phyloP scores from a whole-genome alignment of 768 basidiomycete species.

The Fomitopsis pulvina region DNA sequence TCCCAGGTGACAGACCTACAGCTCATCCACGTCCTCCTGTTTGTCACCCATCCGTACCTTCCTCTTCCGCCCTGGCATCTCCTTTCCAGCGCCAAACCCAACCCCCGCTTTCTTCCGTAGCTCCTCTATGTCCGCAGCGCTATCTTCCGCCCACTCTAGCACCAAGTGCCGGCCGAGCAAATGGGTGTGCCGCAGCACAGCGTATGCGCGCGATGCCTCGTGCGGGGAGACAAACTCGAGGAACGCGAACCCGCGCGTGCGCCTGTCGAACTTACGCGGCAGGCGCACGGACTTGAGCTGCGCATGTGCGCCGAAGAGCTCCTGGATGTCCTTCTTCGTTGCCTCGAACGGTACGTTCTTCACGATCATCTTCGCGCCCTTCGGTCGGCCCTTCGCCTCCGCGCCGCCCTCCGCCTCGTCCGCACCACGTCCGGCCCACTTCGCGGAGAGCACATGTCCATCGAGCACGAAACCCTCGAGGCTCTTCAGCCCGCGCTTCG shows the following conservation, averaged over 20 bases:
- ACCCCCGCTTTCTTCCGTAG: conserved; percentile 77
- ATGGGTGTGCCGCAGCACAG: conserved; percentile 87
- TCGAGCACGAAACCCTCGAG: conserved; percentile 82
- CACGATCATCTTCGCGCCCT: conserved; percentile 92
- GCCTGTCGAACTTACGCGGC: conserved; percentile 85
- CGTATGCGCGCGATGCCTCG: conserved; percentile 87
- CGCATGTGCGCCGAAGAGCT: conserved; percentile 84
- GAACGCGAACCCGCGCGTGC: conserved; percentile 93
- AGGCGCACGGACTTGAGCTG: conserved; percentile 91
- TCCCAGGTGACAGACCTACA: no score
- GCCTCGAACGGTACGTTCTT: conserved; percentile 99
- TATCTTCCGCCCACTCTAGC: conserved; percentile 82
- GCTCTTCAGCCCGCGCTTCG: conserved; percentile 66
- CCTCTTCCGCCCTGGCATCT: conserved; percentile 68
- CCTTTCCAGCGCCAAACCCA: conserved; percentile 62
- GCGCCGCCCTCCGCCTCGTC: conserved; percentile 46
- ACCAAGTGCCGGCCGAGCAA: conserved; percentile 94
- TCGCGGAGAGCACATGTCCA: conserved; percentile 77
- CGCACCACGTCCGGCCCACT: conserved; percentile 77
- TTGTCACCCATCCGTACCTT: conserved; percentile 48
- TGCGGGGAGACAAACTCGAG: conserved; percentile 86
- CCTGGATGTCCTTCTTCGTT: conserved; percentile 85
- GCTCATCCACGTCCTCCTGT: conserved; percentile 26
- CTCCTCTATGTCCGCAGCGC: conserved; percentile 67
- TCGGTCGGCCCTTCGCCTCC: conserved; percentile 32